Conservation (phyloP, 1,284 basidiomycete genomes). For the Rhodotorula sp. region DNA sequence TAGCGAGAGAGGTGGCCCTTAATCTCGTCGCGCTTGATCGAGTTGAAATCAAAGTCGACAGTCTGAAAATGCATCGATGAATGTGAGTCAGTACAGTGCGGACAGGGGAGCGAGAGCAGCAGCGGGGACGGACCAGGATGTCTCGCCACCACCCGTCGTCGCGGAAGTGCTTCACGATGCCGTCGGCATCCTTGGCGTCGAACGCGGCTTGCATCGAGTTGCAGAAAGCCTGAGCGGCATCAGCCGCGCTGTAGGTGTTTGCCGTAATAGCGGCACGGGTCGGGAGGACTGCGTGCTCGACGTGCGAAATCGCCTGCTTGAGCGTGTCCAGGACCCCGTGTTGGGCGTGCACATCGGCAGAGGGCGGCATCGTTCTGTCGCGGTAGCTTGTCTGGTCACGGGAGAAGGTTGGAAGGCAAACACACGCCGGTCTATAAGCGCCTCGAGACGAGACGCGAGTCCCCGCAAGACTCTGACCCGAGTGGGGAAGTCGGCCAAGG, state of each 20-base stretch:
- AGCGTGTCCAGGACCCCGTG: slow-evolving; percentile 19
- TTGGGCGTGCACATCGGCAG: slow-evolving; percentile 12
- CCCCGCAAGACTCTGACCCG: too few relatives aligned
- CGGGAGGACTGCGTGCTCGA: slow-evolving; percentile 7
- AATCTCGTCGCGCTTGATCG: slow-evolving; percentile 31
- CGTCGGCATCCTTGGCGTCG: slow-evolving; percentile 48
- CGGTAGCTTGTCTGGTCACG: background rate
- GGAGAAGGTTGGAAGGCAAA: too few relatives aligned
- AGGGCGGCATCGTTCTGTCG: slow-evolving; percentile 14
- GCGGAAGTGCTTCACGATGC: slow-evolving; percentile 37
- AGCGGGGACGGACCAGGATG: slow-evolving; percentile 29
- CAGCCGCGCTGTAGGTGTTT: slow-evolving; percentile 27
- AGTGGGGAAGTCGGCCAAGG: too few relatives aligned
- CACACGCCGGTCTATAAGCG: too few relatives aligned
- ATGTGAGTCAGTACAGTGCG: too few relatives aligned
- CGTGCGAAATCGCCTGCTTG: slow-evolving; percentile 21
- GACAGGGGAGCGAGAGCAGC: too few relatives aligned
- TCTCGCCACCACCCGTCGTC: slow-evolving; percentile 41
- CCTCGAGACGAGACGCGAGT: too few relatives aligned
- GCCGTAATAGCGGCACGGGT: background rate
- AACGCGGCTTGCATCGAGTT: slow-evolving; percentile 51
- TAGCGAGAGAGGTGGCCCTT: slow-evolving; percentile 34
- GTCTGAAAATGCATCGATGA: background rate
- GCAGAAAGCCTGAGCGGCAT: slow-evolving; percentile 56
- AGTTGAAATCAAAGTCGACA: slow-evolving; percentile 41